A percentile compares a stretch with the other conserved stretches of the same genome.
Evolutionary conservation across 2,329 filamentous ascomycete species (phyloP).

Genomic region (Pyrenophora teres): DNA sequence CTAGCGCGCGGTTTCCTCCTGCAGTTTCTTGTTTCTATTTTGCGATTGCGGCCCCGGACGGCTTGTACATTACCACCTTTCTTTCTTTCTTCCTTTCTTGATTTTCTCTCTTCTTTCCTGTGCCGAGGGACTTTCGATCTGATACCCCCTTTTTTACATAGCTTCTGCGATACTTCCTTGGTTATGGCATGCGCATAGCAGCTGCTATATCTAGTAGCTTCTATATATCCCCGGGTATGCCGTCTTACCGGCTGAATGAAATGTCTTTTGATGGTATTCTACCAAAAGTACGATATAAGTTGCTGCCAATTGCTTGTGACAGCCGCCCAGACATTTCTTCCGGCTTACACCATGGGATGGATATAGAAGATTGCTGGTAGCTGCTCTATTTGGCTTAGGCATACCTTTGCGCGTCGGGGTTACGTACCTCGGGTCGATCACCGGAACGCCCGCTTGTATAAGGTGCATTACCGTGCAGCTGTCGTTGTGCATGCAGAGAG

Average conservation of each 20-base stretch:
- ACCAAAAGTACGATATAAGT: no score
- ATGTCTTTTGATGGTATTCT: no score
- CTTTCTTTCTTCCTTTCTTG: constrained; percentile 10
- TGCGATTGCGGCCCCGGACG: constrained; percentile 8
- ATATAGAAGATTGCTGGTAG: background rate
- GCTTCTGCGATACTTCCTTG: constrained; percentile 13
- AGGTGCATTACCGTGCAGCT: background rate
- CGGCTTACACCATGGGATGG: no score
- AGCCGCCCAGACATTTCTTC: no score
- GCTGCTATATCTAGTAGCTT: constrained; percentile 1
- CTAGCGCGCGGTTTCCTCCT: background rate
- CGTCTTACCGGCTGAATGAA: background rate
- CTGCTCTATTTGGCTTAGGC: background rate
- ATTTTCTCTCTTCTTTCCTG: constrained; percentile 6
- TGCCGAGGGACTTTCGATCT: constrained; percentile 31
- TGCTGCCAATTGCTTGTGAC: no score
- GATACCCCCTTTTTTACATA: constrained; percentile 36
- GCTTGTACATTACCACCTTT: constrained; percentile 12
- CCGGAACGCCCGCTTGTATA: constrained; percentile 1
- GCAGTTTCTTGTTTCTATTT: constrained; percentile 1
- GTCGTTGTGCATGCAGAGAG: background rate
- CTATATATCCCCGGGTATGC: background rate
- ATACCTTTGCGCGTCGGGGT: background rate
- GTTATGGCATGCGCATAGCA: constrained; percentile 8
- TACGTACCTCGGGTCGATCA: background rate